A percentile compares a stretch with the other conserved stretches of the same genome.
Evolutionary conservation across 2,329 filamentous ascomycete species (phyloP).

Genomic region (Hypoxylon sp.): DNA sequence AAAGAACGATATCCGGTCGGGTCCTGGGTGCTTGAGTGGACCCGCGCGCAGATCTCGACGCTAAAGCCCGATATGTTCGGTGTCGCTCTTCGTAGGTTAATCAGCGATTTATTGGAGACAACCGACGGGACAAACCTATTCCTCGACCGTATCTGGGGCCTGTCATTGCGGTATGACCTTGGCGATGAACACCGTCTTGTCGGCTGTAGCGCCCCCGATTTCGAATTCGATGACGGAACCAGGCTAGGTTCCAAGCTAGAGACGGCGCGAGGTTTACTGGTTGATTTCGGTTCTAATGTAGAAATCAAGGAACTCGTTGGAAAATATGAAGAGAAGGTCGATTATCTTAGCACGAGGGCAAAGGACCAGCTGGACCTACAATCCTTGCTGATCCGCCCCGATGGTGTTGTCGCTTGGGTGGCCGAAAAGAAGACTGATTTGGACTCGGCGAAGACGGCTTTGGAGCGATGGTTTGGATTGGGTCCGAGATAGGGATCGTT

Average conservation of each 20-base stretch:
- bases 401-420: constrained; percentile 55
- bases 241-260: constrained; percentile 54
- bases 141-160: constrained; percentile 55
- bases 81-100: constrained; percentile 47
- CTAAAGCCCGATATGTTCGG: constrained; percentile 53
- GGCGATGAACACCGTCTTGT: constrained; percentile 52
- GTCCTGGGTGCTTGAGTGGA: constrained; percentile 55
- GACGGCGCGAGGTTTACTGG: constrained; percentile 50
- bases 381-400: constrained; percentile 53
- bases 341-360: constrained; percentile 43
- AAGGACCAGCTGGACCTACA: constrained; percentile 49
- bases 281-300: constrained; percentile 48
- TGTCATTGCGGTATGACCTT: constrained; percentile 54
- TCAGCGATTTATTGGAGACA: constrained; percentile 51
- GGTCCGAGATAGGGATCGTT: not conserved
- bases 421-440: constrained; percentile 44
- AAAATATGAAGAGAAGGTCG: constrained; percentile 37
- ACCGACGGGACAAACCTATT: constrained; percentile 52
- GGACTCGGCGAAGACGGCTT: constrained; percentile 34
- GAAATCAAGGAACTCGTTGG: constrained; percentile 33
- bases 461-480: constrained; percentile 42
- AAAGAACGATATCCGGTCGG: constrained; percentile 63
- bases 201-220: constrained; percentile 57
- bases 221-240: constrained; percentile 50
- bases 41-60: constrained; percentile 56